Base-by-base conservation (phyloP, 441 rosid species). In the Omphalea diandra region DNA sequence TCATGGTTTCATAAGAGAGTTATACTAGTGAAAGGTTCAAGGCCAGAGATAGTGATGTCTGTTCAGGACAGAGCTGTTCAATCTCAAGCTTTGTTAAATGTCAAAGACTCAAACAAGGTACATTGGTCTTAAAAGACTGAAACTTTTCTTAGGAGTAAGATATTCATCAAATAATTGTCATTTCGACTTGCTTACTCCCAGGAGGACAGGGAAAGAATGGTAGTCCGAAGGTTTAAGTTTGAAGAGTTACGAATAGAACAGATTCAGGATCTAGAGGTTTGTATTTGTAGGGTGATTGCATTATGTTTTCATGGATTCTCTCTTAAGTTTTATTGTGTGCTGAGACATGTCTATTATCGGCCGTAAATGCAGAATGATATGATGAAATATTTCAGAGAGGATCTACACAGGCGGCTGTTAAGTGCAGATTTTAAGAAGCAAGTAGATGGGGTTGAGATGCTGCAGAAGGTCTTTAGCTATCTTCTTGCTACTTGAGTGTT, bases 191-290 rank as follows among this genome's bases (percentile, higher is more conserved):
- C 35, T 66, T 63, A 36, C 68, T 17, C 63, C 33, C 89, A 96
- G 99, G 99, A 94, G 71, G 99, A 96, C 49, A 85, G 99, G 80
- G 98, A 92, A 80, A 89, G 98, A 82, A 75, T 92, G 81, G 89
- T 96, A 56, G 90, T 89, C 67, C 92, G 98, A 22, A 87, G 87
- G 84, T 83, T 85, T 76, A 96, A 96, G 78, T 96, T 96, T 89
- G 99, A 96, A 80, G 99, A 96, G 76, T 84, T 79, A 31, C 90
- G 99, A 62, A 79, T 87, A 5, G 99, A 94, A 72, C 98, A 92
- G 77, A 89, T 96, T 82, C 99, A 90, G 78, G 99, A 96, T 79
- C 97, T 96, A 76, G 99, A 96, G 98, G 99, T 96, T 77, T 78
- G 77, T 75, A 53, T 73, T 75, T 53, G 52, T n/a, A 22, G 27